Evolutionary conservation across 805 yeast genomes (phyloP), one percentile per base, ranked within the genome.

Genomic region (Naumovozyma castellii): DNA sequence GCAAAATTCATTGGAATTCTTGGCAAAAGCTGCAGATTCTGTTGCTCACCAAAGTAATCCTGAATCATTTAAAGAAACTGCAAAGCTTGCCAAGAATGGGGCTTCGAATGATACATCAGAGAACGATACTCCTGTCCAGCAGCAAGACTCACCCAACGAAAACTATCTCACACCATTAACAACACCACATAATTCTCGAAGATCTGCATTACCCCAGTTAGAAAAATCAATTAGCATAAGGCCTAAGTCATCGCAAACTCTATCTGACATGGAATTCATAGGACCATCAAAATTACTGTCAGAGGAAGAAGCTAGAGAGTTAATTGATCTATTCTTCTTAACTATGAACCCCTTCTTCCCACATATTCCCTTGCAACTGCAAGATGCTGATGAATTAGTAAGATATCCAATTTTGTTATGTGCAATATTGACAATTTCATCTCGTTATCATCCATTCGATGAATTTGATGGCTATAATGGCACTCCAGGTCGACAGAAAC

Each of bases 301-400:
- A 0, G 86, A 75, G 45, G 56, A 51, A 0, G 85, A 80, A 52
- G 85, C 88, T 2, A 71, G 66, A 35, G 62, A 61, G 36, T 59
- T 80, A 25, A 72, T 83, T 18, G 67, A 70, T 30, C 56, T 77
- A 39, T 88, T 84, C 59, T 84, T 84, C 56, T 59, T 75, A 3
- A 75, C 86, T 3, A 73, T 88, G 78, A 94, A 85, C 59, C 96
- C 95, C 2, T 88, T 77, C 58, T 88, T 83, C 62, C 97, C 97
- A 1, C 84, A 80, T 54, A 71, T 90, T 31, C 95, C 96, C 1
- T 65, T 69, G 22, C 84, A 81, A 45, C 56, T 87, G 31, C 88
- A 80, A 37, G 69, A 75, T 39, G 74, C 84, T 0, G 72, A 74
- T 34, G 75, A 72, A 5, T 62, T 88, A 27, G 79, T 87, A 1